Conservation (phyloP, 345 rosid species). For the Streptanthus diversifolius region DNA sequence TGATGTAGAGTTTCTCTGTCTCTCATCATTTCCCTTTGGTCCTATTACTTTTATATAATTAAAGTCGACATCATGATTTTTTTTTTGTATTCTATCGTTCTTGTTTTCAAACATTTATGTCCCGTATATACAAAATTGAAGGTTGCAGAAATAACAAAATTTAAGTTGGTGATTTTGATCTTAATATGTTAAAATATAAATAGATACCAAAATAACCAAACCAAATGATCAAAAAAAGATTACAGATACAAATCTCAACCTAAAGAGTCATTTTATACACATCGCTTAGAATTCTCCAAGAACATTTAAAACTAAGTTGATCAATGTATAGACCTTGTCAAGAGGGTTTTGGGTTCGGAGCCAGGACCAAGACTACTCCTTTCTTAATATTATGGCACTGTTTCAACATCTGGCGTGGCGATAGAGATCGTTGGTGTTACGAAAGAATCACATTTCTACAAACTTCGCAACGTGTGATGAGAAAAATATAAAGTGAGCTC, state of each 20-base stretch:
- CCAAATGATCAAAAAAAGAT: conserved; percentile 11
- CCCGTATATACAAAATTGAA: conserved; percentile 15
- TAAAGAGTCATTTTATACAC: conserved; percentile 2
- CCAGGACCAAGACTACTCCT: neutral
- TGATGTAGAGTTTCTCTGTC: conserved; percentile 4
- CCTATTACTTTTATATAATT: neutral
- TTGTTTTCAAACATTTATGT: neutral
- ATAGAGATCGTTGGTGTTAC: neutral
- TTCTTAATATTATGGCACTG: conserved; percentile 5
- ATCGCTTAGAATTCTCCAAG: conserved; percentile 11
- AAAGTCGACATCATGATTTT: neutral
- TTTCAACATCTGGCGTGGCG: neutral
- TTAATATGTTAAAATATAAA: neutral
- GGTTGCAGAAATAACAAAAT: neutral
- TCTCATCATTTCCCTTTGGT: neutral
- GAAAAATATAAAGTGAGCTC: neutral
- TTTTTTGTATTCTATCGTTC: neutral
- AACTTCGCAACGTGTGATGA: conserved; percentile 14
- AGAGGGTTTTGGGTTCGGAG: conserved; percentile 2
- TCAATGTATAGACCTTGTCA: conserved; percentile 8
- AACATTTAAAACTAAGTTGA: conserved; percentile 16
- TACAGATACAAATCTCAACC: conserved; percentile 13
- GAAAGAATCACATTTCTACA: conserved; percentile 29
- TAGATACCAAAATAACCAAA: conserved; percentile 14
- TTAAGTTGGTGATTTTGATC: neutral